Conservation (phyloP, 495 filamentous ascomycete genomes). For the Parachaetomium inaequale region DNA sequence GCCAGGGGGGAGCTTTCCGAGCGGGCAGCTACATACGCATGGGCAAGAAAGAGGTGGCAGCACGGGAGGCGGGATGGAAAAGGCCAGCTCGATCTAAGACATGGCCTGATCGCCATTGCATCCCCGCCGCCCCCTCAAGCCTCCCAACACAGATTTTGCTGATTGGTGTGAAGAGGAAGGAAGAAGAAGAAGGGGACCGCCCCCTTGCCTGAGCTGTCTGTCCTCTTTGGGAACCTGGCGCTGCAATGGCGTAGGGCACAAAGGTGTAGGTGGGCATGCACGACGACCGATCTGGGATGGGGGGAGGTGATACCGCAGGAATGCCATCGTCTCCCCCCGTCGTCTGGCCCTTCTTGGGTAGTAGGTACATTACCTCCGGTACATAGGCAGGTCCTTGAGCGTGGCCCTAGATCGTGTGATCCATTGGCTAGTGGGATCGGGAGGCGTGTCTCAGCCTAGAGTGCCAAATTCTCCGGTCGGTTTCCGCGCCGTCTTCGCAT, state of each 20-base stretch:
- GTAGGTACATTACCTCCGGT: neutral
- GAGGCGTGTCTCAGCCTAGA: slow-evolving; percentile 2
- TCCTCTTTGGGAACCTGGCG: neutral
- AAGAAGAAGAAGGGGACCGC: too few relatives aligned
- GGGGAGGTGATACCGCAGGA: slow-evolving; percentile 11
- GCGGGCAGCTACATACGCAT: neutral
- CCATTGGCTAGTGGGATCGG: slow-evolving; percentile 1
- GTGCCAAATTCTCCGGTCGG: slow-evolving; percentile 2
- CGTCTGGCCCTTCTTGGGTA: neutral
- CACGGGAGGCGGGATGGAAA: neutral
- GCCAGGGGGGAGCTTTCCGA: slow-evolving; percentile 6
- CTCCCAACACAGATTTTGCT: neutral
- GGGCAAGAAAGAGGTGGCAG: neutral
- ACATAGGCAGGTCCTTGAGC: neutral
- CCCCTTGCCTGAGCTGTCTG: neutral
- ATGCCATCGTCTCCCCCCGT: neutral
- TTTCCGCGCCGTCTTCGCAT: neutral
- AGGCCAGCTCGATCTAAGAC: slow-evolving; percentile 8
- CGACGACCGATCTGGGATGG: slow-evolving; percentile 11
- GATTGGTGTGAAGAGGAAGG: neutral
- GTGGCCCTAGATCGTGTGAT: neutral
- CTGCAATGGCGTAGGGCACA: neutral
- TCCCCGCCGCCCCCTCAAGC: neutral
- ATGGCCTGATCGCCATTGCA: slow-evolving; percentile 1
- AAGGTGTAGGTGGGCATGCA: slow-evolving; percentile 3